Conservation (phyloP, 345 rosid genomes). For the Salix koriyanagi region DNA sequence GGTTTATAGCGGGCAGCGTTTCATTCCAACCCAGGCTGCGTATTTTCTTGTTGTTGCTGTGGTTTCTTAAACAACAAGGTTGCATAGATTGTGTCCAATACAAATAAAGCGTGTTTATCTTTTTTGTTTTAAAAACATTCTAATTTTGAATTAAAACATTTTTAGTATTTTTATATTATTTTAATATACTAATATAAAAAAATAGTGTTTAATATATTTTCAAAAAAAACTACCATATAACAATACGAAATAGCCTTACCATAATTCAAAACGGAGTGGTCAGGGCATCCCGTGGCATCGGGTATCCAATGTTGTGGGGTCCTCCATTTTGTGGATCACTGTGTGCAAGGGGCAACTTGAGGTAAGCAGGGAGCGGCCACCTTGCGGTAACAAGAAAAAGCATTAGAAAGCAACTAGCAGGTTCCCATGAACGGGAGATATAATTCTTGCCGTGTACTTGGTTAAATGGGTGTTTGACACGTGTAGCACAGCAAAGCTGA, state of each 20-base stretch:
- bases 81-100: no score
- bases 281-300: background rate
- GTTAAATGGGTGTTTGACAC: constrained; percentile 35
- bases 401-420: background rate
- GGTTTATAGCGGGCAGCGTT: background rate
- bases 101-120: no score
- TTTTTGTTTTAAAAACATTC: no score
- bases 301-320: constrained; percentile 34
- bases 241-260: background rate
- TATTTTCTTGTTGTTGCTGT: no score
- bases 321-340: constrained; percentile 10
- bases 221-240: no score
- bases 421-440: constrained; percentile 9
- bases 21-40: background rate
- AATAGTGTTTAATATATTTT: no score
- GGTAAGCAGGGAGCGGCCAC: no score
- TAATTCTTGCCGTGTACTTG: constrained; percentile 10
- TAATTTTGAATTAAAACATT: no score
- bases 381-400: background rate
- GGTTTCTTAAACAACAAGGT: no score
- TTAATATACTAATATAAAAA: no score
- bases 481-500: constrained; percentile 24
- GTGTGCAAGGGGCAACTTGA: background rate
- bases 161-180: no score
- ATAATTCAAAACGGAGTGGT: background rate